Evolutionary conservation across 176 grass and related monocot genomes (phyloP), one percentile per base, ranked within the genome.

Genomic region (Puya raimondii): DNA sequence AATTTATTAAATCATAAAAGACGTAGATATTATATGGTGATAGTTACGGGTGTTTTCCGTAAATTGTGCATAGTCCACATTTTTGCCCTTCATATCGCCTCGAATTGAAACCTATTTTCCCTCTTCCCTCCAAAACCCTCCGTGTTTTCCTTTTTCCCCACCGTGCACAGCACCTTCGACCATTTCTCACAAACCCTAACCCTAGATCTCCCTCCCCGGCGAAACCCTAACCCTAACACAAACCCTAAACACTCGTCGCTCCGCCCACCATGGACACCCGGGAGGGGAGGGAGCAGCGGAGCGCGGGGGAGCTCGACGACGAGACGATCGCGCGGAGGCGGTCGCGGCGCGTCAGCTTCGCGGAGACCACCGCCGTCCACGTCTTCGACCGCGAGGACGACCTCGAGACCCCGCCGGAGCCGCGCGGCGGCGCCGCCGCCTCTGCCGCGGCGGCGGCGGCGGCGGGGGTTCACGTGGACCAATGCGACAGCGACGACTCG

Each of bases 331-430:
- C 80, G 65, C 75, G 81, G 26, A 85, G 73, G 89, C 85, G 75
- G 69, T 87, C 89, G 42, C 94, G 94, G 57, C 86, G 94, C 22
- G 94, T 99, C 49, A 99, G 94, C 85, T 99, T 99, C 49, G 89
- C 94, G 11, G 94, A 99, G 42, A 99, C 72, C 54, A 99, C 94
- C 49, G 87, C 87, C 50, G 82, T 99, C 53, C 94, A 90, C 75
- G 84, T 99, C 74, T 99, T 93, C 84, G 82, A 82, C 50, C 84
- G 94, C 66, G 94, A 99, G 80, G 89, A 97, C 72, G 89, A 91
- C 53, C 75, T 76, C 70, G 80, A 86, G 54, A 87, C 89, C 7
- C 76, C 88, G 12, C 85, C 83, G 51, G 86, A 91, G 71, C 65
- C 58, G 14, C 57, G 51, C 23, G 67, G 10, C 47, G 47, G 18